Percentiles rank a stretch among this genome's conserved stretches.
Evolutionary conservation across 257 asterid species (phyloP).

Genomic region (Lycium ferocissimum): DNA sequence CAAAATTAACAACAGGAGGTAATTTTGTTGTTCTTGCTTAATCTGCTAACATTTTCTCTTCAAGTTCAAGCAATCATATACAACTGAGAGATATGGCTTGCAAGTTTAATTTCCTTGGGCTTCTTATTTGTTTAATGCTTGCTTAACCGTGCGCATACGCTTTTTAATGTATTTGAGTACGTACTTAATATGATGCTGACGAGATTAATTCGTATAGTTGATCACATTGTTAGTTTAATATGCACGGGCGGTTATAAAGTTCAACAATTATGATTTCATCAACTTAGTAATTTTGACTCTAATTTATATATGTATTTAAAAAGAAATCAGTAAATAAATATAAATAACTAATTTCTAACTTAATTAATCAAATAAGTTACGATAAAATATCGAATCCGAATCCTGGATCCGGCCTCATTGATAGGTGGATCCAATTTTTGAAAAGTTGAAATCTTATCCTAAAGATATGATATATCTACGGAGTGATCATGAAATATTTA

Average conservation of each 20-base stretch:
- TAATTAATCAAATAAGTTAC: too few relatives aligned
- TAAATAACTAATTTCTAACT: background rate
- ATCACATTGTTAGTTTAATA: background rate
- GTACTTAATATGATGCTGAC: background rate
- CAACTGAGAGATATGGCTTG: background rate
- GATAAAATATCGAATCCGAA: too few relatives aligned
- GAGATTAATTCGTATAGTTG: background rate
- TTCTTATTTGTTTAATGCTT: constrained; percentile 1
- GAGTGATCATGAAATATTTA: background rate
- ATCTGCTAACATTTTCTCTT: background rate
- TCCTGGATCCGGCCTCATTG: too few relatives aligned
- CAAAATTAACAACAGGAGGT: background rate
- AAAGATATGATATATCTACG: background rate
- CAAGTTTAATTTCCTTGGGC: background rate
- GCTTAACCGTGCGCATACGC: background rate
- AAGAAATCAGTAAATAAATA: too few relatives aligned
- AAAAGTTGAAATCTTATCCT: constrained; percentile 6
- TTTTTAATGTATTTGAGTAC: background rate
- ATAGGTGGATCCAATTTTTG: background rate
- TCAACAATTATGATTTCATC: background rate
- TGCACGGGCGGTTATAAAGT: background rate
- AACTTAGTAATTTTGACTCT: too few relatives aligned
- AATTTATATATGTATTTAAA: too few relatives aligned
- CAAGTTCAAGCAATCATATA: background rate
- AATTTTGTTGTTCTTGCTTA: background rate